Conservation (phyloP, 495 filamentous ascomycete species). For the Terfezia claveryi region DNA sequence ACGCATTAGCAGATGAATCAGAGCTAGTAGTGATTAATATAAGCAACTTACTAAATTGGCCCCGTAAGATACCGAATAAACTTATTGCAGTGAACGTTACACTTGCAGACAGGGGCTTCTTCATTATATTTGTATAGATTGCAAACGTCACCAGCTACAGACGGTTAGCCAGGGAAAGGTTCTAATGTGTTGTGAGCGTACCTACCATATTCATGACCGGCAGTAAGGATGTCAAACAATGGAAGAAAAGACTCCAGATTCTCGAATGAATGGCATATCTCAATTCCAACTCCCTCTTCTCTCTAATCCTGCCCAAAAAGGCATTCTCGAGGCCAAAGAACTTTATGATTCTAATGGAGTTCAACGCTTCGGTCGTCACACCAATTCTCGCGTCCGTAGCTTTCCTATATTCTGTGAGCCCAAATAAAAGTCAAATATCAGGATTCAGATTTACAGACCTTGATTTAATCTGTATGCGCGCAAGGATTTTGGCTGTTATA, state of each 20-base stretch:
- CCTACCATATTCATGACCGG: constrained; percentile 11
- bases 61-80: constrained; percentile 15
- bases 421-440: background rate
- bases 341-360: constrained; percentile 17
- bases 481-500: background rate
- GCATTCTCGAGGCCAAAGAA: constrained; percentile 17
- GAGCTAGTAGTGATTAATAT: background rate
- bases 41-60: constrained; percentile 6
- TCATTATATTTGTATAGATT: constrained; percentile 15
- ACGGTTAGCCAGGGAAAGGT: background rate
- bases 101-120: constrained; percentile 13
- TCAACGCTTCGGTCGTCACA: constrained; percentile 12
- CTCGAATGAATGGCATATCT: constrained; percentile 4
- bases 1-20: no score
- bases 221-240: constrained; percentile 7
- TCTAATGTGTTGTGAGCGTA: background rate
- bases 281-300: constrained; percentile 14
- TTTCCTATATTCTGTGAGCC: background rate
- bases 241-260: constrained; percentile 6
- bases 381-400: constrained; percentile 12
- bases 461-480: background rate
- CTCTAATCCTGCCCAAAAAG: constrained; percentile 11
- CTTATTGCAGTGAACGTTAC: constrained; percentile 18
- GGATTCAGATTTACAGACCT: background rate
- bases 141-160: constrained; percentile 12